phyloP scores from a whole-genome alignment of 306 rosid genomes.

The Vigna angularis region DNA sequence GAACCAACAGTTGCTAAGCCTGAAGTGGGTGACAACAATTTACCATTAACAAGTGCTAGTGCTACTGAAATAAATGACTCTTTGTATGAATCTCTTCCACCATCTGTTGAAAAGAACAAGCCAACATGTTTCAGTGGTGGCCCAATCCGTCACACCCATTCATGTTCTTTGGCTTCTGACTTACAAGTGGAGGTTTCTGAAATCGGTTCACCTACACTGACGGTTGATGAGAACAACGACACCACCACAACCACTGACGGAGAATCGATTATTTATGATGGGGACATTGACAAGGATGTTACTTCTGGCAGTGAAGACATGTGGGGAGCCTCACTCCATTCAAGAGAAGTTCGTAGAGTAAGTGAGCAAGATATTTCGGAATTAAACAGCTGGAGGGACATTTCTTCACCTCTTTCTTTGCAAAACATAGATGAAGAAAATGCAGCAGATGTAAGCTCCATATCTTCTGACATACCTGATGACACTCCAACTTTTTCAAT shows the following conservation, averaged over 20 bases:
- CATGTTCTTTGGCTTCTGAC: conserved; percentile 84
- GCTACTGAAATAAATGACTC: conserved; percentile 51
- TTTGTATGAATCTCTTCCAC: conserved; percentile 56
- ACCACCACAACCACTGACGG: conserved; percentile 56
- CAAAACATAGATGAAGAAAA: conserved; percentile 53
- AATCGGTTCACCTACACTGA: conserved; percentile 69
- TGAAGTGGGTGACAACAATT: conserved; percentile 21
- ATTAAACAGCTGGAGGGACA: conserved; percentile 36
- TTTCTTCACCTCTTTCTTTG: conserved; percentile 36
- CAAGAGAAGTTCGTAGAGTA: conserved; percentile 38
- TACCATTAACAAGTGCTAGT: conserved; percentile 44
- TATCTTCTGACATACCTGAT: conserved; percentile 45
- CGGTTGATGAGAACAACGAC: conserved; percentile 59
- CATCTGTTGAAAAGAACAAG: conserved; percentile 44
- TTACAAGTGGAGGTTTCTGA: conserved; percentile 94
- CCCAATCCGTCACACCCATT: conserved; percentile 52
- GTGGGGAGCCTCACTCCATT: conserved; percentile 58
- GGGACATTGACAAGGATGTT: conserved; percentile 62
- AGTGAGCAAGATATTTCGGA: conserved; percentile 48
- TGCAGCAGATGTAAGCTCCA: conserved; percentile 50
- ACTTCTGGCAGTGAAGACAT: conserved; percentile 55
- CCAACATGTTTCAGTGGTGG: conserved; percentile 39
- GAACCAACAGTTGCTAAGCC: conserved; percentile 37
- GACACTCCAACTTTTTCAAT: conserved; percentile 42
- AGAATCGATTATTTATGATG: conserved; percentile 65